A percentile compares a stretch with the other conserved stretches of the same genome.
These are phyloP conservation scores for Pelargonium citronellum DNA, from an alignment of 441 rosid genomes.

Conservation along the genomic window DNA sequence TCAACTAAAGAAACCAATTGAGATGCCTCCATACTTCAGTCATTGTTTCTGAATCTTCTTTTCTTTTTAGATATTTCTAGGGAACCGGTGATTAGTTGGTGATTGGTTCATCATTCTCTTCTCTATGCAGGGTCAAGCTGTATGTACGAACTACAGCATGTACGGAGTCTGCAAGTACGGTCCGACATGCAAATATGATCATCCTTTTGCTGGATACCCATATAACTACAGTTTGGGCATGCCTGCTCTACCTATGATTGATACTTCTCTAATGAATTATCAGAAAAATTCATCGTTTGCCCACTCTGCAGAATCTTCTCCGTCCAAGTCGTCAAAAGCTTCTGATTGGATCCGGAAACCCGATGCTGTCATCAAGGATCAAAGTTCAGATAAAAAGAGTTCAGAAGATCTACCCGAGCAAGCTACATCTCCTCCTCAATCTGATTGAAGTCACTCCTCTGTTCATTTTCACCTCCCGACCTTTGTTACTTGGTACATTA, in stretches of 20 bases:
- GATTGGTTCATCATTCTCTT: conserved; percentile 10
- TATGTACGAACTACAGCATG: not conserved
- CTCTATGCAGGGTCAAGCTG: conserved; percentile 39
- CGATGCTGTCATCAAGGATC: conserved; percentile 27
- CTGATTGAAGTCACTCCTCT: conserved; percentile 18
- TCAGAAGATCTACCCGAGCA: conserved; percentile 30
- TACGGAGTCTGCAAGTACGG: conserved; percentile 5
- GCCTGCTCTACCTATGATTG: not conserved
- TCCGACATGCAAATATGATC: conserved; percentile 2
- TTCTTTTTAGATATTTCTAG: too few relatives aligned
- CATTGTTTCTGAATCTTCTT: too few relatives aligned
- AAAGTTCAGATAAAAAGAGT: conserved; percentile 24
- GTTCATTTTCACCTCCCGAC: conserved; percentile 9
- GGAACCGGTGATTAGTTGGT: not conserved
- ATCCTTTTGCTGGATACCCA: conserved; percentile 1
- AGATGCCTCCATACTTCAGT: too few relatives aligned
- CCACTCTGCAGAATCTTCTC: conserved; percentile 31
- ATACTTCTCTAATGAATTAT: conserved; percentile 26
- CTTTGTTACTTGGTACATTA: conserved; percentile 13
- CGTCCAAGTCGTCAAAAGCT: conserved; percentile 27
- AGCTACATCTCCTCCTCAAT: conserved; percentile 30
- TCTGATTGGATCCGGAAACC: conserved; percentile 33
- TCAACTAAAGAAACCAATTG: too few relatives aligned
- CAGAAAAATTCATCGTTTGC: conserved; percentile 34
- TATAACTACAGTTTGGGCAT: conserved; percentile 4